phyloP scores from a whole-genome alignment of 2,329 filamentous ascomycete species.

The Aspergillus sp. region DNA sequence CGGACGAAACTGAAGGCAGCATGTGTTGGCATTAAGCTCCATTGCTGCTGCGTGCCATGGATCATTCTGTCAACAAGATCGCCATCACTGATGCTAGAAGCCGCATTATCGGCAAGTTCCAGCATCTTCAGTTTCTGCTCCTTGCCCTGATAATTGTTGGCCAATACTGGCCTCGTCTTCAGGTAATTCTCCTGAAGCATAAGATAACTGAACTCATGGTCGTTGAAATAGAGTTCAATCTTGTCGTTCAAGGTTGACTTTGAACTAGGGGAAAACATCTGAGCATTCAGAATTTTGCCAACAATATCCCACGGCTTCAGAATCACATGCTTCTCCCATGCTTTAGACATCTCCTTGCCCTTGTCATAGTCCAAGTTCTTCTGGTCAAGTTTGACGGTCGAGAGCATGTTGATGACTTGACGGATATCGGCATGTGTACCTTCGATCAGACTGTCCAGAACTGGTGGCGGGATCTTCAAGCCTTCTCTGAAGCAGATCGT shows the following conservation, averaged over 20 bases:
- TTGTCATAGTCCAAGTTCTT: constrained; percentile 73
- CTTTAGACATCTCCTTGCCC: constrained; percentile 89
- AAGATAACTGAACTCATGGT: constrained; percentile 92
- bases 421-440: constrained; percentile 93
- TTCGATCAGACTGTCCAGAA: constrained; percentile 90
- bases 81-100: constrained; percentile 93
- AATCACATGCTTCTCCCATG: constrained; percentile 96
- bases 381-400: constrained; percentile 84
- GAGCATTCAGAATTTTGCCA: constrained; percentile 80
- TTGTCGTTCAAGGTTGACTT: constrained; percentile 92
- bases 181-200: constrained; percentile 99
- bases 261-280: constrained; percentile 76
- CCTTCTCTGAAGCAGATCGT: constrained; percentile 92
- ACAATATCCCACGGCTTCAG: constrained; percentile 98
- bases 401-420: constrained; percentile 98
- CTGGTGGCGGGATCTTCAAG: constrained; percentile 71
- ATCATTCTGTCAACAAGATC: constrained; percentile 97
- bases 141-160: constrained; percentile 56
- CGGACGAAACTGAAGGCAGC: constrained; percentile 91
- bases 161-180: constrained; percentile 65
- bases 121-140: constrained; percentile 74
- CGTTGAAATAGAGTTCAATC: constrained; percentile 98
- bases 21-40: constrained; percentile 95
- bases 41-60: constrained; percentile 94
- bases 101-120: constrained; percentile 78